Percentiles rank a stretch among this genome's conserved stretches.
Conservation (phyloP, 2,329 filamentous ascomycete genomes). For the Fusarium duplospermum region DNA sequence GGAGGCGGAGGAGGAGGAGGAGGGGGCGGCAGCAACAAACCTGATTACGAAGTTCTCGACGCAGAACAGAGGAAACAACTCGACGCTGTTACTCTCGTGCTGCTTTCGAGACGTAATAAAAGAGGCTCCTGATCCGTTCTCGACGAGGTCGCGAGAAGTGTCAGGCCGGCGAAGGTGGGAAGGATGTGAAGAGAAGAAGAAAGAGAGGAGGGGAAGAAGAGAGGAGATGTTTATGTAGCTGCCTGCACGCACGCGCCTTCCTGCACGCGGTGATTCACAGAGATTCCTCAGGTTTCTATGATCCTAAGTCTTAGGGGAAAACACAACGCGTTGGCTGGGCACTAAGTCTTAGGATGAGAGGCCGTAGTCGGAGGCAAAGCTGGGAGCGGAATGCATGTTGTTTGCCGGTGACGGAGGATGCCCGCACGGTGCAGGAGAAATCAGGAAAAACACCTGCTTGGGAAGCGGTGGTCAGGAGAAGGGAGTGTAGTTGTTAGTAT, state of each 20-base stretch:
- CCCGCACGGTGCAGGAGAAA: not conserved
- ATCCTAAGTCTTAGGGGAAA: slow-evolving; percentile 9
- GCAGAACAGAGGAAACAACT: slow-evolving; percentile 21
- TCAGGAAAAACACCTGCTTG: not conserved
- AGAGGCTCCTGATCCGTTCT: not conserved
- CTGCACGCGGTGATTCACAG: slow-evolving; percentile 11
- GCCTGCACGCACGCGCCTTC: not conserved
- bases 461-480: not conserved
- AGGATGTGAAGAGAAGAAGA: slow-evolving; percentile 8
- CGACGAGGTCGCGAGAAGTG: not conserved
- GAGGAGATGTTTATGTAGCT: slow-evolving; percentile 15
- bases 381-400: not conserved
- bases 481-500: not conserved
- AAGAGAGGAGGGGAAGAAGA: slow-evolving; percentile 12
- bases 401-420: not conserved
- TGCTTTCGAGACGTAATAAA: slow-evolving; percentile 1
- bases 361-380: not conserved
- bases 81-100: slow-evolving; percentile 23
- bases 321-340: not conserved
- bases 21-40: slow-evolving; percentile 6
- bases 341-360: not conserved
- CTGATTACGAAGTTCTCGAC: slow-evolving; percentile 2
- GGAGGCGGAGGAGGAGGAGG: not conserved
- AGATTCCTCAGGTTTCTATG: not conserved
- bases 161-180: not conserved